Conservation (phyloP, 495 filamentous ascomycete genomes). For the Daldinia decipiens region DNA sequence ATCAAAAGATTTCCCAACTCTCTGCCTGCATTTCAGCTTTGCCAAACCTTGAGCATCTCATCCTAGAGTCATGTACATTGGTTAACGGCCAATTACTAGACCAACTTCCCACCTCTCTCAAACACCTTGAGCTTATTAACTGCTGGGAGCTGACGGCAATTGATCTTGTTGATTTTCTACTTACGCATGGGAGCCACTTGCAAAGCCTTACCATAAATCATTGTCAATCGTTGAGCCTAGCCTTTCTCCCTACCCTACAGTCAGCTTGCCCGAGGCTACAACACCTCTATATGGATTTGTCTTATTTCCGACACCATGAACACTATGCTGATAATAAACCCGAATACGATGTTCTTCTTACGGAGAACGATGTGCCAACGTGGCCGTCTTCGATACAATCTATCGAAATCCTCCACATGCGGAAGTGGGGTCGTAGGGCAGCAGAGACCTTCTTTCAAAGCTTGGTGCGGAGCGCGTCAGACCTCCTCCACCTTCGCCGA, state of each 20-base stretch:
- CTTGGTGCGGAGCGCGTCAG: constrained; percentile 72
- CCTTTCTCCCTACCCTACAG: constrained; percentile 71
- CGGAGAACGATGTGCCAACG: constrained; percentile 67
- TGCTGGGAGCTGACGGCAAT: constrained; percentile 73
- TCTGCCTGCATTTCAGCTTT: constrained; percentile 68
- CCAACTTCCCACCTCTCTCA: constrained; percentile 69
- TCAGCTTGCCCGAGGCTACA: constrained; percentile 73
- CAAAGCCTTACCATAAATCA: constrained; percentile 74
- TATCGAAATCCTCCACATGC: constrained; percentile 78
- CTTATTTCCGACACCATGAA: constrained; percentile 67
- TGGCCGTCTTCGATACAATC: constrained; percentile 77
- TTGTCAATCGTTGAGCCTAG: constrained; percentile 78
- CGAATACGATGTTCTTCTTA: constrained; percentile 71
- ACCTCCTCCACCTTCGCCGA: constrained; percentile 69
- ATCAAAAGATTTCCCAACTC: constrained; percentile 58
- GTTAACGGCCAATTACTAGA: constrained; percentile 68
- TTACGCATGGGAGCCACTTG: constrained; percentile 68
- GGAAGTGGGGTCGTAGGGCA: constrained; percentile 70
- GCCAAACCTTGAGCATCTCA: constrained; percentile 68
- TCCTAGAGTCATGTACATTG: constrained; percentile 74
- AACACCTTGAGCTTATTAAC: constrained; percentile 74
- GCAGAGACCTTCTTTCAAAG: constrained; percentile 81
- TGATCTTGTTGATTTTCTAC: constrained; percentile 68
- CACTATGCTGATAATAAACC: constrained; percentile 71
- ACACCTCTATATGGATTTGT: constrained; percentile 76